Percentiles rank a stretch among this genome's conserved stretches.
These are phyloP conservation scores for Lepiota venenata DNA, from an alignment of 768 basidiomycete genomes.

Conservation along the genomic window DNA sequence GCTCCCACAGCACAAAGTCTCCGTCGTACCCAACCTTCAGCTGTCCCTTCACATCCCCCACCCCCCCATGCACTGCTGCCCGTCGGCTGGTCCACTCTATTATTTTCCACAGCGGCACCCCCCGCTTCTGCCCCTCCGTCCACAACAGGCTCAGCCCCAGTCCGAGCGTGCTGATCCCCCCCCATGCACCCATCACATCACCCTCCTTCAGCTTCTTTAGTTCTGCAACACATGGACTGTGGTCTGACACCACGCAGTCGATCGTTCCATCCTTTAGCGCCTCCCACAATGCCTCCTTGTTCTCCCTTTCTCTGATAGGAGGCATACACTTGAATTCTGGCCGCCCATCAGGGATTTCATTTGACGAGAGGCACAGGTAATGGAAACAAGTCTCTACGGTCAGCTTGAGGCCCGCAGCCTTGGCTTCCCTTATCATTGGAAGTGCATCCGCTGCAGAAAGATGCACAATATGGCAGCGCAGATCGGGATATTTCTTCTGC, in stretches of 20 bases:
- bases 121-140: constrained; percentile 72
- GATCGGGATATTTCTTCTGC: constrained; percentile 54
- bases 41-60: constrained; percentile 67
- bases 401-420: constrained; percentile 57
- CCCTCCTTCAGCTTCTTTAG: constrained; percentile 79
- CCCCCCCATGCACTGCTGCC: constrained; percentile 78
- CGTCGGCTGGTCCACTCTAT: constrained; percentile 72
- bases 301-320: constrained; percentile 74
- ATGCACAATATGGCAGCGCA: constrained; percentile 94
- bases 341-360: constrained; percentile 66
- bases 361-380: constrained; percentile 79
- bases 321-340: constrained; percentile 97
- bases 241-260: constrained; percentile 94
- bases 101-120: constrained; percentile 56
- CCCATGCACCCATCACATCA: constrained; percentile 90
- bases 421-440: constrained; percentile 70
- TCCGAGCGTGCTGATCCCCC: constrained; percentile 89
- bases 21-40: constrained; percentile 76
- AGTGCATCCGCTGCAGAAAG: constrained; percentile 85
- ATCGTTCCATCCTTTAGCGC: constrained; percentile 81
- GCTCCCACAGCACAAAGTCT: constrained; percentile 84
- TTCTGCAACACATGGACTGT: constrained; percentile 84
- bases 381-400: constrained; percentile 99
- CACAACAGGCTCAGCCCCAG: constrained; percentile 86
- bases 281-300: constrained; percentile 76